These are phyloP conservation scores for Geranomyces variabilis DNA, from an alignment of 192 early-diverging fungal genomes.

Conservation along the genomic window DNA sequence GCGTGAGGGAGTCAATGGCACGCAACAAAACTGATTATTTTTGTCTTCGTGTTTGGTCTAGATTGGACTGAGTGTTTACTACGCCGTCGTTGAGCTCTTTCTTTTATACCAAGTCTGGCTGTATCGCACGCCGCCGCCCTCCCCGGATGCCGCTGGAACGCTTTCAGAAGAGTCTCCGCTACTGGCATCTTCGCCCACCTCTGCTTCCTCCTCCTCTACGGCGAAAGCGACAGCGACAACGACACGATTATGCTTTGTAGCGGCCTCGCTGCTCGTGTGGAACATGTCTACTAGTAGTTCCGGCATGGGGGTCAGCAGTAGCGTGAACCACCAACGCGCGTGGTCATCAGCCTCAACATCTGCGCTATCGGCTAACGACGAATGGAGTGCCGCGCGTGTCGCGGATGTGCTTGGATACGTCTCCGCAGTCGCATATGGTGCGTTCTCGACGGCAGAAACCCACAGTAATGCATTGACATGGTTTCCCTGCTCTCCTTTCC, in stretches of 20 bases:
- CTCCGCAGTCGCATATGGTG: conserved; percentile 69
- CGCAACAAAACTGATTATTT: neutral
- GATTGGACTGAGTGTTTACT: conserved; percentile 71
- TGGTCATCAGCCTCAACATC: no score
- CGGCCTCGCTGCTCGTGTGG: neutral
- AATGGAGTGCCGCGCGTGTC: conserved; percentile 23
- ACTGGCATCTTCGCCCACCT: neutral
- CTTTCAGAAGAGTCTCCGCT: neutral
- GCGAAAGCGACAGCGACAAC: neutral
- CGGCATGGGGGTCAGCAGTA: no score
- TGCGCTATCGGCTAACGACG: no score
- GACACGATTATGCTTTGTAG: conserved; percentile 1
- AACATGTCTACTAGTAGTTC: neutral
- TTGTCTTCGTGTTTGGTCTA: neutral
- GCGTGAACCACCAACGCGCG: no score
- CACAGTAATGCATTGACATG: neutral
- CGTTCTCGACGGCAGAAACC: neutral
- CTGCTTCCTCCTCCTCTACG: neutral
- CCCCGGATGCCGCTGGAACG: neutral
- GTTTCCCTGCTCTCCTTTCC: neutral
- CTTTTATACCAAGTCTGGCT: conserved; percentile 60
- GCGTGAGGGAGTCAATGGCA: no score
- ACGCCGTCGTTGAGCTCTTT: conserved; percentile 68
- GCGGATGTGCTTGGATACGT: conserved; percentile 75
- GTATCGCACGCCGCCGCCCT: neutral